phyloP scores from a whole-genome alignment of 2,329 filamentous ascomycete genomes.

The Lachnellula suecica region DNA sequence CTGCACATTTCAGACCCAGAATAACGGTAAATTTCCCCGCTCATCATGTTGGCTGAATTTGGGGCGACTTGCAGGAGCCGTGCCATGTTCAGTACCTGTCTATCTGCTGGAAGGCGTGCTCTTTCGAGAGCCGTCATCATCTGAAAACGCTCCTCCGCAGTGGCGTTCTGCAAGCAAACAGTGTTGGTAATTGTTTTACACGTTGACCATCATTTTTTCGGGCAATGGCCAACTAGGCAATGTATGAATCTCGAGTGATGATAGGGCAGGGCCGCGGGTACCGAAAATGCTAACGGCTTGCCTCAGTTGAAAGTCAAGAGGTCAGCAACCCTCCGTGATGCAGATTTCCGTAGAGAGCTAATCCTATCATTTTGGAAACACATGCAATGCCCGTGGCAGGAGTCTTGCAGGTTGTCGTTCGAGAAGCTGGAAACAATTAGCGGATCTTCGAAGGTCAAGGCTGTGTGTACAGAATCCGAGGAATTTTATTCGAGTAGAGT shows the following conservation, averaged over 20 bases:
- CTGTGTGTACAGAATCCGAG: background rate
- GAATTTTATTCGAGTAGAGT: background rate
- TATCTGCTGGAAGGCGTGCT: background rate
- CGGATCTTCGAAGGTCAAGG: background rate
- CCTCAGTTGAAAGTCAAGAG: background rate
- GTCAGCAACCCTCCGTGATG: background rate
- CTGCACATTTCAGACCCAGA: background rate
- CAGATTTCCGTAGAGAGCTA: background rate
- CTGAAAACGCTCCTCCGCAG: background rate
- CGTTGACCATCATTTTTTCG: background rate
- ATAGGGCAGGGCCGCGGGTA: background rate
- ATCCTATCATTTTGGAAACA: background rate
- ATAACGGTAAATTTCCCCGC: conserved; percentile 3
- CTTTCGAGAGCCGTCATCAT: background rate
- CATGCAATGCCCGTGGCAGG: background rate
- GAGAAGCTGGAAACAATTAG: background rate
- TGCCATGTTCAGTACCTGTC: background rate
- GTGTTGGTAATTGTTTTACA: background rate
- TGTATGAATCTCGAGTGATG: background rate
- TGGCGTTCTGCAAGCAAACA: background rate
- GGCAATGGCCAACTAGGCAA: background rate
- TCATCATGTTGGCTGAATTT: background rate
- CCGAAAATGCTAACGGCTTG: background rate
- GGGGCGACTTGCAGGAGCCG: background rate
- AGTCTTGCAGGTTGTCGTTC: background rate